Evolutionary conservation across 2,329 filamentous ascomycete genomes (phyloP), one percentile per base, ranked within the genome.

Genomic region (Curvularia sp.): DNA sequence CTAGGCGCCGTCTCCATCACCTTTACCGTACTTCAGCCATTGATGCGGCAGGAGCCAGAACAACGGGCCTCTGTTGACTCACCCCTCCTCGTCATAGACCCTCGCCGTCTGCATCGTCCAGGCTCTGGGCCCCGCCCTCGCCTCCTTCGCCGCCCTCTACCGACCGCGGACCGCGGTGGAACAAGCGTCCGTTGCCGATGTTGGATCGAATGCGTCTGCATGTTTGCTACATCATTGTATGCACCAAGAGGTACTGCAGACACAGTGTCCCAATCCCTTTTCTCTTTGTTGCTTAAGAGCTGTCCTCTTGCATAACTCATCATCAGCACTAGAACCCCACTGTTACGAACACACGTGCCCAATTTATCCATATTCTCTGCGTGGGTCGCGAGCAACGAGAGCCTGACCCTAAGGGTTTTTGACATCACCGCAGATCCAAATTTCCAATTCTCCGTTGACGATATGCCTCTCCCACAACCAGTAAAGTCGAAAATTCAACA

Each of bases 31-130:
- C 43, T 28, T 48, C 42, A 46, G 44, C 44, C 44, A 42, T 46
- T 50, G 41, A 10, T 24, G 30, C 26, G 46, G 28, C 44, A 35
- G 33, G 18, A 47, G 43, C 51, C 43, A 53, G 50, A 53, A 47
- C 41, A 43, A 48, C 22, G 41, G 39, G 22, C 28, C 43, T 49
- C 18, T 22, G 39, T 46, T 62, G 59, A 56, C 43, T 59, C 56
- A 56, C 46, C 33, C 35, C 24, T 39, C 43, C 38, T 46, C 55
- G 30, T 47, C 44, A 53, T 42, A 39, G 55, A 49, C 46, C 30
- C 55, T 51, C 49, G 42, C 13, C 41, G 18, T 41, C 24, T 30
- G 20, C 39, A 9, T 39, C 51, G 39, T 38, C 15, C 13, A 4
- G n/a, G 26, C 31, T 48, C 51, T 22, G n/a, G 44, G 42, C 42